phyloP scores from a whole-genome alignment of 176 grass and related monocot species.

The Microstegium vimineum region DNA sequence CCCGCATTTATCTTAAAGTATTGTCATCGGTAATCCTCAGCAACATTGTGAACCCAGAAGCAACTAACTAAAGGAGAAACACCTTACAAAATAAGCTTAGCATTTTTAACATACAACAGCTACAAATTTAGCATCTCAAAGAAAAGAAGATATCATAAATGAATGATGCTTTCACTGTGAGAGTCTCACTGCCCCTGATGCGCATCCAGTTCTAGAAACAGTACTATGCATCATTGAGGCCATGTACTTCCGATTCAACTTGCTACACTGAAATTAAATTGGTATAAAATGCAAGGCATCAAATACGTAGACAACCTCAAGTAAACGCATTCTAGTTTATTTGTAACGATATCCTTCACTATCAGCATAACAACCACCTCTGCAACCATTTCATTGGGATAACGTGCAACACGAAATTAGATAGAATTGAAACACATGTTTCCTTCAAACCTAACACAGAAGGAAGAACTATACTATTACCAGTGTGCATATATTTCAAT shows the following conservation, averaged over 20 bases:
- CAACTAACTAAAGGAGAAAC: background rate
- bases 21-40: background rate
- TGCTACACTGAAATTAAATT: background rate
- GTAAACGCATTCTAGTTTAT: background rate
- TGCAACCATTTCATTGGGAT: background rate
- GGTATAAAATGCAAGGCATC: background rate
- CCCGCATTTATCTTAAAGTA: background rate
- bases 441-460: background rate
- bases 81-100: background rate
- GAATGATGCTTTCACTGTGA: background rate
- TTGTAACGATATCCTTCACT: background rate
- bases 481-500: background rate
- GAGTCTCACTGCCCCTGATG: background rate
- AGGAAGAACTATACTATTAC: background rate
- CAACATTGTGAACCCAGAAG: background rate
- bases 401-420: background rate
- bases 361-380: slow-evolving; percentile 11
- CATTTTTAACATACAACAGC: background rate
- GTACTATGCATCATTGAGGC: background rate
- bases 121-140: background rate
- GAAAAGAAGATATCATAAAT: background rate
- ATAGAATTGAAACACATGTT: background rate
- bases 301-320: background rate
- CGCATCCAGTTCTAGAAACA: background rate
- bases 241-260: background rate